Evolutionary conservation across 2,329 filamentous ascomycete genomes (phyloP), one percentile per base, ranked within the genome.

Genomic region (Mollisia scopiformis): DNA sequence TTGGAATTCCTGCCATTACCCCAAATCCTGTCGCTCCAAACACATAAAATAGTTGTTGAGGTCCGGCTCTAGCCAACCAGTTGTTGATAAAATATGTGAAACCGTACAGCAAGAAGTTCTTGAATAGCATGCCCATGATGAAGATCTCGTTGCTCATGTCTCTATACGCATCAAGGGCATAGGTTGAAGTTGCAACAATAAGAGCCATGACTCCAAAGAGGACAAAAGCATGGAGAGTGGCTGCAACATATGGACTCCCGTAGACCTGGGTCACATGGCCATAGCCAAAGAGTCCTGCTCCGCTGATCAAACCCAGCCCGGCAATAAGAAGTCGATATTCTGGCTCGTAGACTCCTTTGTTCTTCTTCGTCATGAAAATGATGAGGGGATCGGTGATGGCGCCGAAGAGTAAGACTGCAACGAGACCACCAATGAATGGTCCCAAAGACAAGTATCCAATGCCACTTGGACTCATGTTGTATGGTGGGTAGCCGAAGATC

Each of bases 311-410:
- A 0, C 72, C 68, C 14, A 73, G 71, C 2, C 76, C 66, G 35
- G 74, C 69, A 25, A 75, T 66, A 2, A 79, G 70, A 2, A 80
- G 73, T 2, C 81, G 77, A 65, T 81, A 83, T 66, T 83, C 81
- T 11, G 81, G 81, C 67, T 83, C 80, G 67, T 83, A 84, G 51
- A 82, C 73, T n/a, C 82, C 81, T 21, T 72, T 73, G 68, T 83
- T 84, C 62, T 74, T 77, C 67, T 77, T 78, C 3, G 80, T 78
- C 58, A 82, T 75, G 70, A 74, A 79, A 41, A 70, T 73, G 56
- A 75, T 75, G 2, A 77, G 55, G 4, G 74, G 74, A 59, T 79
- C 77, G 8, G 74, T 69, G 10, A 73, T 67, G 1, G 67, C 65
- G 2, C 73, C 73, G 0, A 76, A 68, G 39, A 76, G 59, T 6